Percentiles rank a stretch among this genome's conserved stretches.
phyloP scores from a whole-genome alignment of 2,329 filamentous ascomycete genomes.

The Pyricularia grisea region DNA sequence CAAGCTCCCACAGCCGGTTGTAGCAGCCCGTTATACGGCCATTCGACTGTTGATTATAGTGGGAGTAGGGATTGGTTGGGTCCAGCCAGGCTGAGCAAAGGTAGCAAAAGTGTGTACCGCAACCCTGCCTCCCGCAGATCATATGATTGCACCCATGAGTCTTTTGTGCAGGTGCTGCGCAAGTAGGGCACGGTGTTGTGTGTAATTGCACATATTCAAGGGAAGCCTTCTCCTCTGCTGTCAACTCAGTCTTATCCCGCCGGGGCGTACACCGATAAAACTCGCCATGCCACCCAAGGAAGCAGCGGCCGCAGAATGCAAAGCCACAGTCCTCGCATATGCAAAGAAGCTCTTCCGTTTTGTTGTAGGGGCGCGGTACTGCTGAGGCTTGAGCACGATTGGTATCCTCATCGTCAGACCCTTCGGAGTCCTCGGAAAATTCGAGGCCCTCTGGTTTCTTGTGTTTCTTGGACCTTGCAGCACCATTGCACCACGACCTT shows the following conservation, averaged over 20 bases:
- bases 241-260: constrained; percentile 59
- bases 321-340: constrained; percentile 85
- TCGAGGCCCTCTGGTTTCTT: constrained; percentile 61
- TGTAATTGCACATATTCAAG: constrained; percentile 74
- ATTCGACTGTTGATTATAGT: constrained; percentile 63
- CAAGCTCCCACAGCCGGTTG: constrained; percentile 82
- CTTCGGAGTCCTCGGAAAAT: constrained; percentile 45
- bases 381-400: constrained; percentile 10
- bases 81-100: constrained; percentile 83
- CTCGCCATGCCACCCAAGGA: constrained; percentile 86
- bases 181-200: constrained; percentile 85
- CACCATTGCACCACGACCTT: constrained; percentile 83
- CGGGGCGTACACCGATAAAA: constrained; percentile 60
- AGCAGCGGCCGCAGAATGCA: constrained; percentile 70
- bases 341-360: constrained; percentile 51
- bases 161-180: constrained; percentile 77
- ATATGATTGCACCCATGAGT: constrained; percentile 95
- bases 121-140: constrained; percentile 67
- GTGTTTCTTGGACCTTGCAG: constrained; percentile 67
- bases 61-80: constrained; percentile 71
- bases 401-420: constrained; percentile 23
- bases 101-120: constrained; percentile 90
- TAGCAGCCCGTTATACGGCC: constrained; percentile 58
- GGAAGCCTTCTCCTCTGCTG: constrained; percentile 77
- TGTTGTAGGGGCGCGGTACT: constrained; percentile 9